Evolutionary conservation across 2,329 filamentous ascomycete genomes (phyloP), one percentile per base, ranked within the genome.

Genomic region (Lachnellula hyalina): DNA sequence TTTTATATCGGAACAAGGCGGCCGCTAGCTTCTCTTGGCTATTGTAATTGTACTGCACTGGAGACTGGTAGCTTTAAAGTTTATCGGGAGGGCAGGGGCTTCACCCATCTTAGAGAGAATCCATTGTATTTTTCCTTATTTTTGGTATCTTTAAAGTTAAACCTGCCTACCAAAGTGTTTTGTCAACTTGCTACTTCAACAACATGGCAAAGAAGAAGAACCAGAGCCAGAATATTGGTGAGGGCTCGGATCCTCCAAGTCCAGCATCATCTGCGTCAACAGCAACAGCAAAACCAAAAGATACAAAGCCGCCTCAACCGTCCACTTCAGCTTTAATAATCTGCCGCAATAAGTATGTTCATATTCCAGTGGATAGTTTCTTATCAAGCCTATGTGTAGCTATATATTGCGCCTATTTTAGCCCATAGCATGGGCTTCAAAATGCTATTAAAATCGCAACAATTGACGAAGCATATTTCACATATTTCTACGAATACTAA

Each of bases 301-400:
- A 62, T 40, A 17, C 63, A 41, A 70, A 67, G 51, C 54, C 62
- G 35, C 55, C 66, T n/a, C 64, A 69, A 48, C 71, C 71, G 19
- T 72, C 74, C 41, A 73, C 73, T 49, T 77, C 80, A 58, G 73
- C 79, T 41, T 72, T 85, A 44, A 79, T 82, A 49, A 83, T 84
- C 59, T 85, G 82, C 73, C 81, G 84, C 65, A 86, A 87, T 72
- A 87, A 87, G 84, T 86, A 78, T 68, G 80, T 79, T 63, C 28
- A 32, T 9, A 32, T 32, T 32, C 3, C 8, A 32, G 7, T 32
- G 21, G 17, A 25, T 28, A 21, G 3, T 15, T 7, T 28, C 21
- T 17, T 15, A 17, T 47, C 25, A 14, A 17, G 17, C 28, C 35
- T 41, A 19, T 21, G 7, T 35, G 4, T 3, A 8, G 44, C 23